phyloP scores from a whole-genome alignment of 164 flowering plant genomes.

The Tetracentron sinense region DNA sequence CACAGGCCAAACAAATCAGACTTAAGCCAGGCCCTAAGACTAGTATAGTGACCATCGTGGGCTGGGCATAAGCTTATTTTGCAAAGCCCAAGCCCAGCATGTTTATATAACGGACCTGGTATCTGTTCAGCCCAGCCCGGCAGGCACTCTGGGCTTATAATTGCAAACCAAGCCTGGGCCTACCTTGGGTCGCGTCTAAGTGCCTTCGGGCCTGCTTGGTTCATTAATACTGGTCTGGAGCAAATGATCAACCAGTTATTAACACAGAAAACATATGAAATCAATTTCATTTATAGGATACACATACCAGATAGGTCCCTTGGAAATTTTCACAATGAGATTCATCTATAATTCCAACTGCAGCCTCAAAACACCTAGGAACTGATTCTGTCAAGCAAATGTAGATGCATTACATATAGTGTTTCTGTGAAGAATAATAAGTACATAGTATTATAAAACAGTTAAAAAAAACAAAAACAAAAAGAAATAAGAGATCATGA shows the following conservation, averaged over 20 bases:
- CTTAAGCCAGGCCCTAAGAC: too few species aligned
- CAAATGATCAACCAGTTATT: neutral
- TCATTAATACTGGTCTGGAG: too few species aligned
- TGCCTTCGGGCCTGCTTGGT: too few species aligned
- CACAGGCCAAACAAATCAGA: too few species aligned
- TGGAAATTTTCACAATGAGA: conserved; percentile 25
- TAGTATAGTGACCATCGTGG: too few species aligned
- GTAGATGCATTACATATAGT: neutral
- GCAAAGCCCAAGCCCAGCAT: neutral
- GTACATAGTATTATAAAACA: neutral
- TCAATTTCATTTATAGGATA: conserved; percentile 1
- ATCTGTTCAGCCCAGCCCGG: too few species aligned
- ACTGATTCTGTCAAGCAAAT: conserved; percentile 27
- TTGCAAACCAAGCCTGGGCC: too few species aligned
- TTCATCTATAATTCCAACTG: conserved; percentile 30
- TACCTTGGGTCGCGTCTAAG: too few species aligned
- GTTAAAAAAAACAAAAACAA: too few species aligned
- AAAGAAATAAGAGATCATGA: neutral
- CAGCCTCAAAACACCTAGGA: conserved; percentile 24
- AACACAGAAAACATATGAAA: neutral
- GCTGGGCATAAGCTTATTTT: neutral
- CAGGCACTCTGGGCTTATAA: too few species aligned
- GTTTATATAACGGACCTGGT: too few species aligned
- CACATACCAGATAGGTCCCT: conserved; percentile 40
- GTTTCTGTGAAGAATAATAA: neutral